Evolutionary conservation across 768 basidiomycete species (phyloP), one percentile per base, ranked within the genome.

Genomic region (Kwoniella europaea): DNA sequence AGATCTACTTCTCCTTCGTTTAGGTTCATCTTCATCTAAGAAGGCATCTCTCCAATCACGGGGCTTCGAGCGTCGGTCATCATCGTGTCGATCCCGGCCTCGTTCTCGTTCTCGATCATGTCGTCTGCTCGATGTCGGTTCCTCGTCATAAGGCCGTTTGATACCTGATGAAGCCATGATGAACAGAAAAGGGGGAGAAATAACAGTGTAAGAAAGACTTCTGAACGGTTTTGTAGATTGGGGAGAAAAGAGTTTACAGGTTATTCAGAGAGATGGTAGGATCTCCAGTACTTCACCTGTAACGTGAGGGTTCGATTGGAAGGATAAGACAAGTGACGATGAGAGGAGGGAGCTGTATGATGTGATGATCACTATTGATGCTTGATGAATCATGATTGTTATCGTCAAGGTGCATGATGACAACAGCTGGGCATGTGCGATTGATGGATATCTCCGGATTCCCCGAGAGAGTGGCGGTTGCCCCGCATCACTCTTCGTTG

Each of bases 1-100:
- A 63, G 44, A 65, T 20, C 69, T 64, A 63, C 71, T 41, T 69
- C 71, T 64, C 27, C 73, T 52, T 62, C 76, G 61, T 56, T 65
- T 42, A 29, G 61, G 69, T 54, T 74, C 71, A 44, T 73, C 72
- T 22, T 79, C 79, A 44, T 83, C 77, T 16, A 83, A 66, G 53
- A 80, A 83, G 27, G 80, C 82, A 70, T 83, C 82, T 24, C 82
- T 65, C 82, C 82, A 83, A 62, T 83, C 82, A 54, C 71, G 73
- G 1, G 82, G 80, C 55, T 80, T 81, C 46, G 66, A 58, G n/a
- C 73, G 24, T 53, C 72, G 10, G 2, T 73, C 72, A 7, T 72
- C 67, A 24, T 66, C 71, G 20, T 57, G 16, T 63, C 61, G 61
- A n/a, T 43, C 61, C 35, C 61, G 12, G 4, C 24, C 61, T 46